These are phyloP conservation scores for Yamadazyma phyllophila DNA, from an alignment of 805 yeast genomes.

Conservation along the genomic window DNA sequence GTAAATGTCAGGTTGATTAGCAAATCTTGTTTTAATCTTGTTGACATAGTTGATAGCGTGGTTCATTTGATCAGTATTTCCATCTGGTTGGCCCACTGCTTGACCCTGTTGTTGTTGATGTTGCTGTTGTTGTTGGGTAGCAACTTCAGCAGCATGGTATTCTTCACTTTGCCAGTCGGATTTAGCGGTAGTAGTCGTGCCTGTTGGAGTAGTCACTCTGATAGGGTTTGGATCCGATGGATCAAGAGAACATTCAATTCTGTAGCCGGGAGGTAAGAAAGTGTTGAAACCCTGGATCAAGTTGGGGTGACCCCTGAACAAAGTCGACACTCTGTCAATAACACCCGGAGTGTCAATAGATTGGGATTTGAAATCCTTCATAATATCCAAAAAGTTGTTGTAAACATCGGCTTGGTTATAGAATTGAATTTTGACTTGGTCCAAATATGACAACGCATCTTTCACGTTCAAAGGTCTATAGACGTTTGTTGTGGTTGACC, in stretches of 20 bases:
- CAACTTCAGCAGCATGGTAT: constrained; percentile 48
- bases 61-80: constrained; percentile 87
- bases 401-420: constrained; percentile 92
- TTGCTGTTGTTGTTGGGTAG: constrained; percentile 10
- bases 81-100: constrained; percentile 21
- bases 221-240: constrained; percentile 91
- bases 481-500: constrained; percentile 40
- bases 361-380: constrained; percentile 98
- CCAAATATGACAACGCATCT: constrained; percentile 93
- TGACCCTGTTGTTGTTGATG: background rate
- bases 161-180: constrained; percentile 6
- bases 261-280: constrained; percentile 93
- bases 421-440: constrained; percentile 92
- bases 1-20: constrained; percentile 92
- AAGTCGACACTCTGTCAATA: constrained; percentile 86
- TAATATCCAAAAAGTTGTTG: constrained; percentile 92
- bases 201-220: constrained; percentile 93
- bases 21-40: constrained; percentile 90
- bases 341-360: constrained; percentile 98
- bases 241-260: constrained; percentile 85
- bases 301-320: constrained; percentile 90
- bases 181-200: constrained; percentile 56
- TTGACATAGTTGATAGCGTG: constrained; percentile 96
- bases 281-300: constrained; percentile 97
- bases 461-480: constrained; percentile 89